Evolutionary conservation across 192 early-diverging fungal genomes (phyloP), one percentile per base, ranked within the genome.

Genomic region (Coemansia sp.): DNA sequence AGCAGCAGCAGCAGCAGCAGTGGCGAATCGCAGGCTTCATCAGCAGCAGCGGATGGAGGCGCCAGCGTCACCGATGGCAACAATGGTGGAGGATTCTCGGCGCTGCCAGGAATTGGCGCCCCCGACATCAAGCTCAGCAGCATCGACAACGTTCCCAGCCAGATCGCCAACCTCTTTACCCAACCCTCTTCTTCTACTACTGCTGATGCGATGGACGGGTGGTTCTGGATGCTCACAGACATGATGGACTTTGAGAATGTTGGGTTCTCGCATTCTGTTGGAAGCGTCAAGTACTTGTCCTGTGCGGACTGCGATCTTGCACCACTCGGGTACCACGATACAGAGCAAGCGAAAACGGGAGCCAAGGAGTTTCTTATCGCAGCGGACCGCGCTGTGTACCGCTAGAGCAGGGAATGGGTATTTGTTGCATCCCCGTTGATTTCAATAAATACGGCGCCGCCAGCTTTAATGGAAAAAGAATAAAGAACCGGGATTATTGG

Each of bases 211-310:
- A 25, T 22, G 9, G 51, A 2, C 25, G 57, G 57, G 39, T 81
- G 73, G 43, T 92, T 83, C 60, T 90, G 88, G 90, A 62, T 67
- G 58, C 68, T 93, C 22, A 44, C 63, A 3, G 77, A 90, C 44
- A 86, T 92, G 85, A 88, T 92, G 86, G 78, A 86, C 10, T 92
- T 92, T 74, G 91, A 93, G 53, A 93, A 93, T 71, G 83, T 91
- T 61, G 90, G 89, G 19, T 88, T 93, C 64, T 88, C 87, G 12
- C 87, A 89, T 39, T 82, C 76, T 13, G 64, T 87, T 2, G 82
- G 63, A 5, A 86, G 84, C 12, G 65, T 81, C 39, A 90, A 91
- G 67, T 91, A 86, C 68, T 69, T 93, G 12, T 88, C 87, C 4
- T 93, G 91, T 61, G 88, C 91, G 19, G 88, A 91, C 63, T 93